Base-by-base conservation (phyloP, 106 monocot genomes). In the Dioscorea zingiberensis region DNA sequence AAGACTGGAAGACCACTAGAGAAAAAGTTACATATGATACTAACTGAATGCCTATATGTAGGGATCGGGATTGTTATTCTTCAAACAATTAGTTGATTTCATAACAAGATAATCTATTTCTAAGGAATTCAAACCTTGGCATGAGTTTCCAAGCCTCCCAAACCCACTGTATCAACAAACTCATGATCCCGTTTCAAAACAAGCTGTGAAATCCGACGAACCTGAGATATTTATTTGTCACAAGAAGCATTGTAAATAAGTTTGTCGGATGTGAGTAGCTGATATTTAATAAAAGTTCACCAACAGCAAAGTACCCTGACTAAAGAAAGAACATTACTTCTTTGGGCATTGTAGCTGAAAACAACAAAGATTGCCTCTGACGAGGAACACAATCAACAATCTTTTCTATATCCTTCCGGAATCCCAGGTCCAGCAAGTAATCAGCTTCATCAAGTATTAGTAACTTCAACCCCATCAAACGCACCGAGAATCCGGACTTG, bases 371-470 rank as follows among this genome's bases (percentile, higher is more conserved):
- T 55, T 97, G 97, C 59, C 97, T 88, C 27, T 86, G 81, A 21
- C 86, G 92, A 77, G 97, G 92, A 44, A 97, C 53, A 70, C 88
- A 84, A 68, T 97, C 97, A 68, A 86, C 81, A 62, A 97, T 89
- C 63, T 97, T 97, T 61, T 97, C 97, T 71, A 92, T 84, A 57
- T 97, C 97, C 72, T 86, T 97, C 48, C 83, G 75, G 82, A 92
- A 97, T 77, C 97, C 97, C 68, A 97, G 82, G 63, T 92, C 84
- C 18, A 97, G 70, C 69, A 97, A 80, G 73, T 97, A 92, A 67
- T 97, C 92, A 25, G 85, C 91, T 82, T 97, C 97, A 69, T 97
- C 97, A 69, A 97, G 77, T 60, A 97, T 80, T 68, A 92, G 76
- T 67, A 89, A 66, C 75, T 89, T 92, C 70, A 98, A 84, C 63